phyloP scores from a whole-genome alignment of 176 grass and related monocot genomes.

The Oryza rufipogon region DNA sequence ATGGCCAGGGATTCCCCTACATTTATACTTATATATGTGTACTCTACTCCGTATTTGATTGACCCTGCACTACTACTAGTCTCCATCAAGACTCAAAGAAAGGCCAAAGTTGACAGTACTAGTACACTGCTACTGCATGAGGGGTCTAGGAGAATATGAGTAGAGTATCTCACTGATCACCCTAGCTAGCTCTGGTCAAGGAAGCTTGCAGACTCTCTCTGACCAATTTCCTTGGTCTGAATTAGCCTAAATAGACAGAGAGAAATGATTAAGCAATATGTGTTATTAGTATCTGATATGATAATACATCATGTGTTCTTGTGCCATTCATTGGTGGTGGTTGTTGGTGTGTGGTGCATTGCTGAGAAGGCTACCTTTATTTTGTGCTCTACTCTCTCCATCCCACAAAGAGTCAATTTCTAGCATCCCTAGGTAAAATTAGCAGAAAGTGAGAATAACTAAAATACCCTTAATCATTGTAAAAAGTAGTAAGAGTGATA shows the following conservation, averaged over 20 bases:
- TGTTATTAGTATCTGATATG: background rate
- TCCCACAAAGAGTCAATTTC: no score
- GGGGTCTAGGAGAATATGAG: constrained; percentile 42
- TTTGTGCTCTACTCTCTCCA: background rate
- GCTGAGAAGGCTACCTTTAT: constrained; percentile 9
- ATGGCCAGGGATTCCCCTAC: background rate
- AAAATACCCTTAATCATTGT: no score
- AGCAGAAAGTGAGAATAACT: no score
- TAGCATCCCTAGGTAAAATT: no score
- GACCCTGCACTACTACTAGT: constrained; percentile 40
- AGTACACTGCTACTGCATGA: constrained; percentile 42
- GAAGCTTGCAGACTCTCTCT: constrained; percentile 12
- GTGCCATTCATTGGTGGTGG: constrained; percentile 14
- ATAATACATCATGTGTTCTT: constrained; percentile 13
- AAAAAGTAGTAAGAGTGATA: no score
- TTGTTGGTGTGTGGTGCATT: constrained; percentile 9
- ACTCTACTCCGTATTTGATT: constrained; percentile 25
- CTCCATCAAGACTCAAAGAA: constrained; percentile 34
- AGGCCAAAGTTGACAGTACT: constrained; percentile 49
- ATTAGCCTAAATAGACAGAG: background rate
- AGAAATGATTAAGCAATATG: background rate
- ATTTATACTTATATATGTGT: background rate
- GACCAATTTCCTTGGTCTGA: background rate
- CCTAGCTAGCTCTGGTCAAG: constrained; percentile 14
- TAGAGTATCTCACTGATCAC: constrained; percentile 16